phyloP scores from a whole-genome alignment of 2,329 filamentous ascomycete genomes.

The Epichloe bromicola region DNA sequence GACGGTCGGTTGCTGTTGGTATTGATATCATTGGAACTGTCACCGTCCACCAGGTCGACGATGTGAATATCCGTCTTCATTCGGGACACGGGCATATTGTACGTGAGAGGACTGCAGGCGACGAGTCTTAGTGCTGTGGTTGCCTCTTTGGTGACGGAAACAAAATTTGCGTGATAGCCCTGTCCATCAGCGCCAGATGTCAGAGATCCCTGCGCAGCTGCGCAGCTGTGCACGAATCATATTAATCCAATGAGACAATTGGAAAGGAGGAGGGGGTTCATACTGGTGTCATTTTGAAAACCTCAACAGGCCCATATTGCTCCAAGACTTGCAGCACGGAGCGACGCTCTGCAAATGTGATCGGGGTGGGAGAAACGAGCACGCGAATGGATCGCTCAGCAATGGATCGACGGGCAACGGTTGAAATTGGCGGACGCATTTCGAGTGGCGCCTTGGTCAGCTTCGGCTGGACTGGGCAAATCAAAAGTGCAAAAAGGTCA shows the following conservation, averaged over 20 bases:
- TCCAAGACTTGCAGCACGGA: slow-evolving; percentile 40
- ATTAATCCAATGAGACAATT: too few species aligned
- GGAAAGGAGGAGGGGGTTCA: background rate
- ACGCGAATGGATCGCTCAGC: slow-evolving; percentile 33
- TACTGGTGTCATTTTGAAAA: slow-evolving; percentile 30
- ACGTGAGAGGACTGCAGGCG: slow-evolving; percentile 32
- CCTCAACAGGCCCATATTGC: slow-evolving; percentile 34
- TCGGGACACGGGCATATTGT: slow-evolving; percentile 23
- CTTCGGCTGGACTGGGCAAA: background rate
- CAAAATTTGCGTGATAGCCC: slow-evolving; percentile 35
- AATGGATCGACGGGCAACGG: slow-evolving; percentile 7
- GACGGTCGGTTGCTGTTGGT: slow-evolving; percentile 2
- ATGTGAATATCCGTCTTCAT: slow-evolving; percentile 19
- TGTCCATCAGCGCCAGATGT: slow-evolving; percentile 11
- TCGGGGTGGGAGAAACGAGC: slow-evolving; percentile 36
- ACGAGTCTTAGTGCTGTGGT: slow-evolving; percentile 28
- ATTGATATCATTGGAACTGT: slow-evolving; percentile 6
- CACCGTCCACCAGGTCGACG: slow-evolving; percentile 17
- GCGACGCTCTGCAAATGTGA: slow-evolving; percentile 40
- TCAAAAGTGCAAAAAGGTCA: background rate
- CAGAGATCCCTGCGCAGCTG: background rate
- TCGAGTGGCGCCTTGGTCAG: background rate
- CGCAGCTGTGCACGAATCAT: background rate
- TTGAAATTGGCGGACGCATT: slow-evolving; percentile 7
- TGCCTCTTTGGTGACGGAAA: slow-evolving; percentile 32